A percentile compares a stretch with the other conserved stretches of the same genome.
phyloP scores from a whole-genome alignment of 345 rosid genomes.

The Eucalyptus dawsonii region DNA sequence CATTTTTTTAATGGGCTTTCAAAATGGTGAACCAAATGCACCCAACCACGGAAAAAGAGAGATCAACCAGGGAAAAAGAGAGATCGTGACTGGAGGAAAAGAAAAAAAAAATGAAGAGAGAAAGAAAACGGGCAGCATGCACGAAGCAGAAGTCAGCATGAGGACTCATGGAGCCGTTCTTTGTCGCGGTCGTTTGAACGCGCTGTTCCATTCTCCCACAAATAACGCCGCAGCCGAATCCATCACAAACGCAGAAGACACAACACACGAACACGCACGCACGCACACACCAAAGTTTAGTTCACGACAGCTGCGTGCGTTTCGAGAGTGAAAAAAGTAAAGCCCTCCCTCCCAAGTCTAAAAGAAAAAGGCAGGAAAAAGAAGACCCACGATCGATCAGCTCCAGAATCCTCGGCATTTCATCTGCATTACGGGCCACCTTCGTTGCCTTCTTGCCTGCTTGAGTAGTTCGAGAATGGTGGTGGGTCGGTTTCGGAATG shows the following conservation, averaged over 20 bases:
- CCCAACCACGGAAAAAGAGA: no score
- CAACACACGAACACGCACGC: not conserved
- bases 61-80: no score
- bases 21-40: fast-evolving
- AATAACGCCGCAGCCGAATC: not conserved
- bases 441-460: not conserved
- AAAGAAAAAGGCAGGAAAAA: not conserved
- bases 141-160: not conserved
- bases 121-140: not conserved
- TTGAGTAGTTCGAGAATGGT: not conserved
- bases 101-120: not conserved
- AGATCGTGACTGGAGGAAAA: no score
- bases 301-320: not conserved
- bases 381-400: not conserved
- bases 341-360: not conserved
- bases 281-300: not conserved
- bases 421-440: not conserved
- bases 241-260: not conserved
- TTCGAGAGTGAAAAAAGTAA: not conserved
- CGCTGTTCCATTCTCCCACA: not conserved
- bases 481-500: not conserved
- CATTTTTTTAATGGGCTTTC: fast-evolving
- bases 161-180: not conserved
- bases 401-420: not conserved
- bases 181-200: not conserved